phyloP scores from a whole-genome alignment of 1,284 basidiomycete genomes.

The Pseudozyma hubeiensis region DNA sequence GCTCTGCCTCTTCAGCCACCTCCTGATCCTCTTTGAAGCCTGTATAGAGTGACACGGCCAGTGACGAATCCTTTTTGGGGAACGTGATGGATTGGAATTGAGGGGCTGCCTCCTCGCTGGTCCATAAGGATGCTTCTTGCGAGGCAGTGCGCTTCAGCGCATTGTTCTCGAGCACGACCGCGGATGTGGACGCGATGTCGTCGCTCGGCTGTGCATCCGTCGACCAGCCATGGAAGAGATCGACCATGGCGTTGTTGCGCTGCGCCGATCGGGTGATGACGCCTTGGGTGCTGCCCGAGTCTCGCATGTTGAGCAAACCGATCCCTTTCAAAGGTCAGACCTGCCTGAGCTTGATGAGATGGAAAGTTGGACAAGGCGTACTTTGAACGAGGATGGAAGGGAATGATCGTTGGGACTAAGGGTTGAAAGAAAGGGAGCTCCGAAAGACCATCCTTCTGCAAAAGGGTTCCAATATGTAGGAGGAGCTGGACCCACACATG shows the following conservation, averaged over 20 bases:
- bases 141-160: constrained; percentile 18
- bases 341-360: neutral
- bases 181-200: neutral
- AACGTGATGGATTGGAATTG: constrained; percentile 22
- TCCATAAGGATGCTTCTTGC: constrained; percentile 1
- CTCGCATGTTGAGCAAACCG: constrained; percentile 5
- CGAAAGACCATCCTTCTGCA: neutral
- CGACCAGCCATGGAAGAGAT: constrained; percentile 26
- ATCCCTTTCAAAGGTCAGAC: neutral
- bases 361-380: neutral
- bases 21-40: constrained; percentile 3
- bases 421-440: constrained; percentile 1
- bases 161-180: neutral
- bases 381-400: neutral
- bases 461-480: constrained; percentile 4
- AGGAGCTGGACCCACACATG: neutral
- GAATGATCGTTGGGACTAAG: neutral
- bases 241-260: constrained; percentile 7
- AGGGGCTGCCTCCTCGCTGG: neutral
- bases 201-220: constrained; percentile 1
- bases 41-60: constrained; percentile 10
- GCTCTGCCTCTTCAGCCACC: neutral
- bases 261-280: neutral
- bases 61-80: constrained; percentile 12
- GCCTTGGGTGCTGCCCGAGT: neutral